A percentile compares a stretch with the other conserved stretches of the same genome.
Conservation (phyloP, 805 yeast species). For the Lipomyces yamadae region DNA sequence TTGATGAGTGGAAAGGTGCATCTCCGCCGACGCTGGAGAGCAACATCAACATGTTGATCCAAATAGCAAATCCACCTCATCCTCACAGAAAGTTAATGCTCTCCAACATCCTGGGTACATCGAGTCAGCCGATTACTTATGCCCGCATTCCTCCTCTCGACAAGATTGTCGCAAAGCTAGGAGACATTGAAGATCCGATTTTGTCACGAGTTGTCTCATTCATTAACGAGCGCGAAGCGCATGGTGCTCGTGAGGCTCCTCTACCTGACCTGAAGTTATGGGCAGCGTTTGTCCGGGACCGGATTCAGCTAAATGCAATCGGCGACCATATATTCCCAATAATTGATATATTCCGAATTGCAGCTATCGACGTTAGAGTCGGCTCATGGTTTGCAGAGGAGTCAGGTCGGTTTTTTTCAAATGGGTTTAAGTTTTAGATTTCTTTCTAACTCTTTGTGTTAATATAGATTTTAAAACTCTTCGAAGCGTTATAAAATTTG, state of each 20-base stretch:
- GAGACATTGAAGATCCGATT: conserved; percentile 11
- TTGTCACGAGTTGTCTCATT: conserved; percentile 27
- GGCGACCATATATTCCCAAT: conserved; percentile 35
- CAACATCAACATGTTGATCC: conserved; percentile 32
- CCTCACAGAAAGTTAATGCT: conserved; percentile 31
- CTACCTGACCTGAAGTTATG: conserved; percentile 28
- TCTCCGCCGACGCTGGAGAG: conserved; percentile 34
- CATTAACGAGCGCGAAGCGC: conserved; percentile 22
- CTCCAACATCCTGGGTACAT: conserved; percentile 25
- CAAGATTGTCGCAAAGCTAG: conserved; percentile 24
- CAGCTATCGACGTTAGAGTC: conserved; percentile 37
- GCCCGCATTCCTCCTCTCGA: conserved; percentile 38
- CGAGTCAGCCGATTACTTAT: conserved; percentile 27
- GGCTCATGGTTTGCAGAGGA: conserved; percentile 41
- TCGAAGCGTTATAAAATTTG: conserved; percentile 16
- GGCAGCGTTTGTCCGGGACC: conserved; percentile 23
- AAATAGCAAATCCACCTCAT: conserved; percentile 37
- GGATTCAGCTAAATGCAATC: neutral
- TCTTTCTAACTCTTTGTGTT: neutral
- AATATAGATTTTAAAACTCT: conserved; percentile 22
- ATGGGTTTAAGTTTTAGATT: neutral
- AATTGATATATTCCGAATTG: conserved; percentile 39
- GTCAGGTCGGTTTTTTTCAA: conserved; percentile 6
- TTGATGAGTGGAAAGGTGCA: conserved; percentile 41
- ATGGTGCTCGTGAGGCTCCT: conserved; percentile 32